Conservation (phyloP, 2,329 filamentous ascomycete genomes). For the Paecilomyces formosus region DNA sequence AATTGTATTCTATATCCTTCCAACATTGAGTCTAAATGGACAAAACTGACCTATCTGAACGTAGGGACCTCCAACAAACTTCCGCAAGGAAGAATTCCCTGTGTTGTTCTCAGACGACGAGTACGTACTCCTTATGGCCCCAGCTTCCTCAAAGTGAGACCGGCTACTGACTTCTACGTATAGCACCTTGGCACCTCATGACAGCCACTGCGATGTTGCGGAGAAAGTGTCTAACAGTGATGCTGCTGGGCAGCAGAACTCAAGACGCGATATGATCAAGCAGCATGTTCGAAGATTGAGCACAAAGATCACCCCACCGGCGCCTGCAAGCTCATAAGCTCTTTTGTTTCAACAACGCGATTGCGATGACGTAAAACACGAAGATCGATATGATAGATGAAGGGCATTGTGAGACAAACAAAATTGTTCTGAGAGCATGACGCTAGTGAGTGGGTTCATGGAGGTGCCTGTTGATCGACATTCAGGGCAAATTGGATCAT, state of each 20-base stretch:
- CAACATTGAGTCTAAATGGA: background rate
- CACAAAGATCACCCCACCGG: slow-evolving; percentile 14
- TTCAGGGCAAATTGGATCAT: background rate
- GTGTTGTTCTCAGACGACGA: slow-evolving; percentile 32
- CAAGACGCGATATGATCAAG: slow-evolving; percentile 10
- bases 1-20: slow-evolving; percentile 19
- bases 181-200: slow-evolving; percentile 26
- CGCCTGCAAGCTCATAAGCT: slow-evolving; percentile 11
- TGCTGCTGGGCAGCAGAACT: slow-evolving; percentile 6
- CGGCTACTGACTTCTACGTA: slow-evolving; percentile 18
- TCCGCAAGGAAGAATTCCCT: slow-evolving; percentile 34
- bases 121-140: slow-evolving; percentile 18
- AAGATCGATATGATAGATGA: background rate
- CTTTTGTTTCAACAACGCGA: background rate
- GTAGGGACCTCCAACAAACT: slow-evolving; percentile 36
- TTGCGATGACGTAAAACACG: background rate
- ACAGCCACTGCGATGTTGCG: slow-evolving; percentile 15
- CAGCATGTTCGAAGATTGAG: slow-evolving; percentile 22
- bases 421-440: background rate
- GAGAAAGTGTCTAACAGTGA: slow-evolving; percentile 10
- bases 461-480: background rate
- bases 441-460: background rate
- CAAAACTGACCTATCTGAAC: slow-evolving; percentile 6
- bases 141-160: slow-evolving; percentile 1
- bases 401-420: background rate